phyloP scores from a whole-genome alignment of 805 yeast species.

The Cephaloascus fragrans region DNA sequence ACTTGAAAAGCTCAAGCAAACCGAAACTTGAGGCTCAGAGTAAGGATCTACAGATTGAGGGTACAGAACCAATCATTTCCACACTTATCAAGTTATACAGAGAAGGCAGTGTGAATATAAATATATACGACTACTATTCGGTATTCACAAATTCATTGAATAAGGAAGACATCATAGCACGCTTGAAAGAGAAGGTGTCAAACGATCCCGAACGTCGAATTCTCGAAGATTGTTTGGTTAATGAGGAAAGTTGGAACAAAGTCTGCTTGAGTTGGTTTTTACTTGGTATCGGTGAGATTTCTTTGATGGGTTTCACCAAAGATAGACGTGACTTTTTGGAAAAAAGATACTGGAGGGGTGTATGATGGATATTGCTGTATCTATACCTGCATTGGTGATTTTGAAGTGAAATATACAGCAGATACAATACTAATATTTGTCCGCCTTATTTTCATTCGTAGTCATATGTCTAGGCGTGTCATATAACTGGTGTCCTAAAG shows the following conservation, averaged over 20 bases:
- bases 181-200: constrained; percentile 3
- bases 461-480: too few relatives aligned
- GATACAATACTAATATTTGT: too few relatives aligned
- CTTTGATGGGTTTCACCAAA: constrained; percentile 57
- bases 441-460: too few relatives aligned
- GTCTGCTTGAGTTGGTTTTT: constrained; percentile 62
- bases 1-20: too few relatives aligned
- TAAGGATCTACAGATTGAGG: too few relatives aligned
- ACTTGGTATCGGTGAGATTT: constrained; percentile 64
- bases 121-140: constrained; percentile 55
- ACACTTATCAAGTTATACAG: constrained; percentile 60
- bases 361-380: constrained; percentile 17
- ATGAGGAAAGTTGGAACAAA: constrained; percentile 44
- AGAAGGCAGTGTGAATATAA: constrained; percentile 66
- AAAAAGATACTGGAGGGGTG: constrained; percentile 62
- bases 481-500: too few relatives aligned
- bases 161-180: constrained; percentile 12
- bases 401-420: too few relatives aligned
- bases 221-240: constrained; percentile 9
- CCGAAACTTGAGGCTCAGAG: too few relatives aligned
- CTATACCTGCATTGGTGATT: constrained; percentile 7
- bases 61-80: constrained; percentile 48
- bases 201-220: constrained; percentile 3
- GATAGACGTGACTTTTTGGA: constrained; percentile 51
- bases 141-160: constrained; percentile 47